Percentiles rank a stretch among this genome's conserved stretches.
Conservation (phyloP, 768 basidiomycete genomes). For the Floccularia luteovirens region DNA sequence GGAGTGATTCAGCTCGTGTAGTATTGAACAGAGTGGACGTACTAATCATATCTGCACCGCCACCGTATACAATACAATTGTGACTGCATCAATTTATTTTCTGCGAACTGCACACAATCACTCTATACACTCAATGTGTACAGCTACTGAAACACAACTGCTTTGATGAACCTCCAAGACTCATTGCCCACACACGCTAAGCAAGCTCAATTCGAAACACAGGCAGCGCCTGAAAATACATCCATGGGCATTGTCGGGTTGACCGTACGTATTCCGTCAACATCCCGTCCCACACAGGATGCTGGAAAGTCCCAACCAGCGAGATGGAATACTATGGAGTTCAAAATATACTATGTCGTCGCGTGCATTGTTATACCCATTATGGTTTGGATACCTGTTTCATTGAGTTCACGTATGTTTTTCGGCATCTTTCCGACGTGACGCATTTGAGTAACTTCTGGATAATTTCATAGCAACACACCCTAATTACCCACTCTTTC, state of each 20-base stretch:
- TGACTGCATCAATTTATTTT: no score
- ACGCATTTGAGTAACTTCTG: neutral
- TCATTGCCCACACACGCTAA: neutral
- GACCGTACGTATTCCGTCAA: conserved; percentile 49
- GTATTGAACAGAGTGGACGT: no score
- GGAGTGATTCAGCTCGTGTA: no score
- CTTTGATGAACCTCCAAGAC: neutral
- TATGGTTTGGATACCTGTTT: conserved; percentile 72
- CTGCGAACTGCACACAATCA: no score
- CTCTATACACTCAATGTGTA: no score
- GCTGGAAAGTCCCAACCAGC: conserved; percentile 26
- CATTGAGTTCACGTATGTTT: conserved; percentile 66
- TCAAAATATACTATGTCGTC: conserved; percentile 64
- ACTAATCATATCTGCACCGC: no score
- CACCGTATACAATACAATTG: no score
- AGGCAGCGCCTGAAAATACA: neutral
- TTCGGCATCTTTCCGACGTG: neutral
- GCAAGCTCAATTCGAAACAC: neutral
- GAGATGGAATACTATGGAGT: conserved; percentile 79
- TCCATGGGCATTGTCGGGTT: conserved; percentile 28
- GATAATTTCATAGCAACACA: conserved; percentile 46
- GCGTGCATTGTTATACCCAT: conserved; percentile 55
- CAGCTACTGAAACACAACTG: no score
- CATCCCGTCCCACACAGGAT: conserved; percentile 19
- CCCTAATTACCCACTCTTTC: conserved; percentile 65